Percentiles rank a stretch among this genome's conserved stretches.
Conservation (phyloP, 805 yeast genomes). For the Cyberlindnera xishuangbannaensis region DNA sequence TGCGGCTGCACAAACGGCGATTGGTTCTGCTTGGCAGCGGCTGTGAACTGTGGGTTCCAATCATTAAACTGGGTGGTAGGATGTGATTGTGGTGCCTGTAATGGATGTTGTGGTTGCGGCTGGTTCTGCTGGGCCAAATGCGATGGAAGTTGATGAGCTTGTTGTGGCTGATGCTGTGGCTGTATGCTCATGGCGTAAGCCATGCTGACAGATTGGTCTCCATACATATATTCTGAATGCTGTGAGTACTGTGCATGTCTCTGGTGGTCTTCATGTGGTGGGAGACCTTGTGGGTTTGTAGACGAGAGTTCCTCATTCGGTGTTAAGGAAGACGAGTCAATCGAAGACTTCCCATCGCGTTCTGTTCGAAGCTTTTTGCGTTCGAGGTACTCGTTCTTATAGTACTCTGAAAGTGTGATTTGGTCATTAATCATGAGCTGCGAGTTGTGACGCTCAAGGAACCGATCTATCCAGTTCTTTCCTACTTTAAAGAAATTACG, state of each 20-base stretch:
- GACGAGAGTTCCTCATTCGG: slow-evolving; percentile 13
- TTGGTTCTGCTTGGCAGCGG: not conserved
- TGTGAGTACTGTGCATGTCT: not conserved
- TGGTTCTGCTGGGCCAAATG: slow-evolving; percentile 1
- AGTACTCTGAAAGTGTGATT: slow-evolving; percentile 23
- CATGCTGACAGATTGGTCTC: not conserved
- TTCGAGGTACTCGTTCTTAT: slow-evolving; percentile 24
- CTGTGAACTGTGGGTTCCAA: slow-evolving; percentile 3
- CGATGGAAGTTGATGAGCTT: slow-evolving; percentile 1
- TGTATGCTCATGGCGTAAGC: not conserved
- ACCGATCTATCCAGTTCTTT: slow-evolving; percentile 27
- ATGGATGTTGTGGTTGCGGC: slow-evolving; percentile 5
- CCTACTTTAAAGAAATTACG: slow-evolving; percentile 22
- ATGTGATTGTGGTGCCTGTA: slow-evolving; percentile 4
- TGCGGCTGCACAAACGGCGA: slow-evolving; percentile 4
- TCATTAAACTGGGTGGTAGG: slow-evolving; percentile 1
- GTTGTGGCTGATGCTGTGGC: slow-evolving; percentile 9
- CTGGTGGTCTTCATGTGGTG: slow-evolving; percentile 1
- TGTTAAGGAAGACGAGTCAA: slow-evolving; percentile 8
- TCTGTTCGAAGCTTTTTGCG: slow-evolving; percentile 22
- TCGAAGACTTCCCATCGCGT: slow-evolving; percentile 14
- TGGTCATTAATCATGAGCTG: slow-evolving; percentile 19
- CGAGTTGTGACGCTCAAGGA: slow-evolving; percentile 25
- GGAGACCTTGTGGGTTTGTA: not conserved
- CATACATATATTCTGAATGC: not conserved